Percentiles rank a stretch among this genome's conserved stretches.
Evolutionary conservation across 768 basidiomycete genomes (phyloP).

Genomic region (Lenzites betulinus): DNA sequence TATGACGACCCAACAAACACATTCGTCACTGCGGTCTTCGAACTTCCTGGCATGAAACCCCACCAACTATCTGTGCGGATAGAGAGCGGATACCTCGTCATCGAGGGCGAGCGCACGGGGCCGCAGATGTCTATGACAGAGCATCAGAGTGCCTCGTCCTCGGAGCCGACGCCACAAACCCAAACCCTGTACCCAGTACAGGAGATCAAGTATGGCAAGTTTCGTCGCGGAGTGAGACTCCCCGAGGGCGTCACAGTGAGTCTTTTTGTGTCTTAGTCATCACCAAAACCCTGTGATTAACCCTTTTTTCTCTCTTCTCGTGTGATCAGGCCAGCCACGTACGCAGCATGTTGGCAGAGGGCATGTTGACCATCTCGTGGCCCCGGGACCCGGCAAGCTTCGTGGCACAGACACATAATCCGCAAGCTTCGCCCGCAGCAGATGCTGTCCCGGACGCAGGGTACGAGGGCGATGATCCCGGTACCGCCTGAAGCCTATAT

Average conservation of each 20-base stretch:
- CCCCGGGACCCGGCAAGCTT: conserved; percentile 29
- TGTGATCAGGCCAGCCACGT: conserved; percentile 37
- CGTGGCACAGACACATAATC: neutral
- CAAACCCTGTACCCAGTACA: conserved; percentile 33
- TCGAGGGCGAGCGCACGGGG: conserved; percentile 38
- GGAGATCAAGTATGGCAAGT: conserved; percentile 44
- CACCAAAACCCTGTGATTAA: conserved; percentile 4
- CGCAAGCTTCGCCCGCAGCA: neutral
- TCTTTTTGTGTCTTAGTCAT: conserved; percentile 6
- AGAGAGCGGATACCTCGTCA: conserved; percentile 33
- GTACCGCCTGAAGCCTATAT: neutral
- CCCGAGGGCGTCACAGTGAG: conserved; percentile 41
- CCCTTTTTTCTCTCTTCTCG: neutral
- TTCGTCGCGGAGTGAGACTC: conserved; percentile 38
- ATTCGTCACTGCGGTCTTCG: conserved; percentile 38
- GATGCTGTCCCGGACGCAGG: neutral
- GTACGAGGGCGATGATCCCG: neutral
- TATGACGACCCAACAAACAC: conserved; percentile 39
- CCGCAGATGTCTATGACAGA: conserved; percentile 21
- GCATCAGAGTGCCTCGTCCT: neutral
- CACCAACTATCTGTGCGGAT: conserved; percentile 39
- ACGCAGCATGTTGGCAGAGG: conserved; percentile 42
- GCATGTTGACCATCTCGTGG: conserved; percentile 43
- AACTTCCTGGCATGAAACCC: conserved; percentile 42
- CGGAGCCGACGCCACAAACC: conserved; percentile 11